These are phyloP conservation scores for Podospora didyma DNA, from an alignment of 495 filamentous ascomycete species.

Conservation along the genomic window DNA sequence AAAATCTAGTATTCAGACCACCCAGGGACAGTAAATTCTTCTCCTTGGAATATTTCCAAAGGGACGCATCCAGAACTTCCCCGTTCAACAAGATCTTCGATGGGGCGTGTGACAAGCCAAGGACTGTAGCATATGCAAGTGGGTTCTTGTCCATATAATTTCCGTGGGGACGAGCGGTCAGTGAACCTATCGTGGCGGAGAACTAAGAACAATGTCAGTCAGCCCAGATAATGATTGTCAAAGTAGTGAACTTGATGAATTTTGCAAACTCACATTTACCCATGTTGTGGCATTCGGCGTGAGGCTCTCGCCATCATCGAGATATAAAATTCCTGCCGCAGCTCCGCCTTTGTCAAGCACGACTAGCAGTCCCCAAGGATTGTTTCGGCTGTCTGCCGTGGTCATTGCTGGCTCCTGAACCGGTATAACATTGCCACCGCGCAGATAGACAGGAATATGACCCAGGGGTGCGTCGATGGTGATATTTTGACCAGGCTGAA, in stretches of 20 bases:
- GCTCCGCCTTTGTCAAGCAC: slow-evolving; percentile 53
- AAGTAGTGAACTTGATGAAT: neutral
- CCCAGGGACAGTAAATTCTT: slow-evolving; percentile 10
- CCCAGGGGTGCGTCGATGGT: slow-evolving; percentile 72
- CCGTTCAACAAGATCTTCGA: slow-evolving; percentile 51
- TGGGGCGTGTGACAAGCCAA: slow-evolving; percentile 52
- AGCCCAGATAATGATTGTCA: neutral
- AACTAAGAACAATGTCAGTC: slow-evolving; percentile 39
- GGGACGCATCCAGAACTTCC: slow-evolving; percentile 27
- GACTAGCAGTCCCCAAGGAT: slow-evolving; percentile 66
- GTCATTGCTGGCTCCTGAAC: slow-evolving; percentile 69
- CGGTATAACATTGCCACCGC: slow-evolving; percentile 67
- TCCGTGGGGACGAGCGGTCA: slow-evolving; percentile 48
- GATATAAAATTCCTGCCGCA: slow-evolving; percentile 66
- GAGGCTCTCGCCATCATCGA: slow-evolving; percentile 81
- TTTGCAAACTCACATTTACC: slow-evolving; percentile 44
- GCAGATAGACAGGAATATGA: slow-evolving; percentile 73
- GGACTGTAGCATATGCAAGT: slow-evolving; percentile 61
- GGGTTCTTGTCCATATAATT: slow-evolving; percentile 57
- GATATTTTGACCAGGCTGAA: slow-evolving; percentile 57
- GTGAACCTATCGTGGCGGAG: slow-evolving; percentile 36
- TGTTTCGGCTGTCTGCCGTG: slow-evolving; percentile 59
- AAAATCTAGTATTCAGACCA: slow-evolving; percentile 12
- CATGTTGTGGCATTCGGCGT: slow-evolving; percentile 51
- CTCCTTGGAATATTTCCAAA: slow-evolving; percentile 46